Percentiles rank a stretch among this genome's conserved stretches.
Conservation (phyloP, 2,329 filamentous ascomycete genomes). For the Epichloe festucae region DNA sequence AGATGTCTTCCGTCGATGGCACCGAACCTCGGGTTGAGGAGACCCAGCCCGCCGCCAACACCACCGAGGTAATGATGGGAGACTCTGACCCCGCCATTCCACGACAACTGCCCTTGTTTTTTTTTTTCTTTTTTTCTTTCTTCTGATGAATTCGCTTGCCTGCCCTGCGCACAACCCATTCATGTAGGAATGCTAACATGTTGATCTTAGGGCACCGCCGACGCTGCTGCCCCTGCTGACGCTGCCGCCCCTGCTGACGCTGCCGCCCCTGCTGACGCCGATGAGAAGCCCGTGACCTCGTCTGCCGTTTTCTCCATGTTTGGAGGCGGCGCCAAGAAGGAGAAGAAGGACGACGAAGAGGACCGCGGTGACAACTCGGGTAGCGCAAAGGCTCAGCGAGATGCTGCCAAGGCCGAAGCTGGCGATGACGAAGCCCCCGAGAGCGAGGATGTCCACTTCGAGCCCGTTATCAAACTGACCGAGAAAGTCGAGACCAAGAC, state of each 20-base stretch:
- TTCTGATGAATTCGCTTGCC: not conserved
- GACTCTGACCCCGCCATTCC: not conserved
- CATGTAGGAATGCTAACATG: not conserved
- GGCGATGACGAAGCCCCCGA: constrained; percentile 66
- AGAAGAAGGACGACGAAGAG: constrained; percentile 70
- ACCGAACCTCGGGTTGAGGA: constrained; percentile 43
- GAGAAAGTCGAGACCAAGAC: constrained; percentile 96
- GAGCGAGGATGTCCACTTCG: constrained; percentile 90
- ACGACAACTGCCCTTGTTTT: not conserved
- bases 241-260: constrained; percentile 7
- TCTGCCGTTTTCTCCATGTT: constrained; percentile 94
- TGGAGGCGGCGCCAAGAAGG: constrained; percentile 91
- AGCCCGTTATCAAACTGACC: constrained; percentile 89
- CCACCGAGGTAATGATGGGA: constrained; percentile 14
- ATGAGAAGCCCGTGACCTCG: constrained; percentile 31
- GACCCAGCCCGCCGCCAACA: constrained; percentile 19
- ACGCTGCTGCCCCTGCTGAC: constrained; percentile 9
- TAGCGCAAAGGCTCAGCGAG: constrained; percentile 68
- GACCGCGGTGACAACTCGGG: constrained; percentile 80
- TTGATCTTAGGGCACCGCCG: not conserved
- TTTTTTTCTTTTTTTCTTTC: not conserved
- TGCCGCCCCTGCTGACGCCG: not conserved
- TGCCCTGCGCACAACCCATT: not conserved
- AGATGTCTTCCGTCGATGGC: constrained; percentile 37
- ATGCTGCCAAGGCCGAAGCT: constrained; percentile 44